Percentiles rank a stretch among this genome's conserved stretches.
Evolutionary conservation across 2,329 filamentous ascomycete genomes (phyloP).

Genomic region (Lomentospora prolificans): DNA sequence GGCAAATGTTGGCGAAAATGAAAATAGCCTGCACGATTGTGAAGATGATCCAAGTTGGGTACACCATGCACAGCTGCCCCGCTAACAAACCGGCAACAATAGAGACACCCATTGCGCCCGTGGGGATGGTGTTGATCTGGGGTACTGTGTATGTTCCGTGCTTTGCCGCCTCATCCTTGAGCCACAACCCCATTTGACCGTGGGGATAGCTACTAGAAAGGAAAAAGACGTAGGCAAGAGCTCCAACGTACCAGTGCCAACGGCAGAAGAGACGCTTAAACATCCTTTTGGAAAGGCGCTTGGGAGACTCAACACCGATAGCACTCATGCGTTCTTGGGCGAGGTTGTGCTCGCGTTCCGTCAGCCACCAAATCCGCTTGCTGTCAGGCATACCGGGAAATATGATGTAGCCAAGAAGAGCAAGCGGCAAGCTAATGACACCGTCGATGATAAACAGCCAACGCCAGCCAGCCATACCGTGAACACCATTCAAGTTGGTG

Average conservation of each 20-base stretch:
- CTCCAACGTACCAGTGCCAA: constrained; percentile 19
- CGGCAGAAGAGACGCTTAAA: constrained; percentile 16
- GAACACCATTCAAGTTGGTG: constrained; percentile 25
- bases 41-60: constrained; percentile 23
- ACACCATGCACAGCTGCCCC: constrained; percentile 19
- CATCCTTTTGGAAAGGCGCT: constrained; percentile 17
- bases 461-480: constrained; percentile 37
- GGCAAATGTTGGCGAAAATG: constrained; percentile 14
- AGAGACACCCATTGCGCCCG: constrained; percentile 17
- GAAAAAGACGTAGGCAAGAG: constrained; percentile 15
- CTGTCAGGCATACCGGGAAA: constrained; percentile 21
- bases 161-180: constrained; percentile 10
- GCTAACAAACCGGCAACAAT: constrained; percentile 18
- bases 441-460: constrained; percentile 27
- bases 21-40: constrained; percentile 15
- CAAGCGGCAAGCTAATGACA: constrained; percentile 24
- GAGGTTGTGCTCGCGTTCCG: constrained; percentile 16
- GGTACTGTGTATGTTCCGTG: constrained; percentile 14
- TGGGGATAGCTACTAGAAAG: constrained; percentile 15
- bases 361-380: constrained; percentile 19
- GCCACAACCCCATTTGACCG: constrained; percentile 20
- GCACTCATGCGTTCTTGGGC: constrained; percentile 19
- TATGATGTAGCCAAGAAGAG: constrained; percentile 22
- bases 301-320: constrained; percentile 15
- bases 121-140: constrained; percentile 19